phyloP scores from a whole-genome alignment of 108 stramenopile species.

The Licmophora abbreviata region DNA sequence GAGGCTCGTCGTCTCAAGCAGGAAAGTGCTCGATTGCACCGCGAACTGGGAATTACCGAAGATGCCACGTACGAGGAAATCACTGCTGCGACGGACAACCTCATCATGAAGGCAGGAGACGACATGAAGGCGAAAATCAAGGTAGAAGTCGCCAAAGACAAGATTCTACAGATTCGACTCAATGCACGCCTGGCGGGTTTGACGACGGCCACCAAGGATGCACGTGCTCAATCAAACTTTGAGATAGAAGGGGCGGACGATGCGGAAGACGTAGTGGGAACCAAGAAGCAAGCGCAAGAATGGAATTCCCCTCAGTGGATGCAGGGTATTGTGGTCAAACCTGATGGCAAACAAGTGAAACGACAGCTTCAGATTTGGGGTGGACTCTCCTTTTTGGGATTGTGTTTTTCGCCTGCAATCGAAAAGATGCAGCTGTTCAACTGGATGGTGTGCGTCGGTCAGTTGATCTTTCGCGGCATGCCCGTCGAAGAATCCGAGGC shows the following conservation, averaged over 20 bases:
- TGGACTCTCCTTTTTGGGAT: constrained; percentile 42
- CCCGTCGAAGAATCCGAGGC: constrained; percentile 35
- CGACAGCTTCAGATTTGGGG: constrained; percentile 62
- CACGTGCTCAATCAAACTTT: constrained; percentile 33
- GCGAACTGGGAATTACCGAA: constrained; percentile 74
- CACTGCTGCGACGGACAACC: constrained; percentile 43
- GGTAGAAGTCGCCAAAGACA: constrained; percentile 75
- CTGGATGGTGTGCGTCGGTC: constrained; percentile 66
- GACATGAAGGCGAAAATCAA: constrained; percentile 68
- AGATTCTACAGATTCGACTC: constrained; percentile 77
- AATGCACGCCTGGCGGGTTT: constrained; percentile 64
- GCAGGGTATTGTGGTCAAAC: constrained; percentile 61
- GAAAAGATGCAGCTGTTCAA: constrained; percentile 55
- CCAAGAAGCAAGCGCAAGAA: constrained; percentile 17
- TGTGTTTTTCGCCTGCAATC: constrained; percentile 49
- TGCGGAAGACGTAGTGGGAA: constrained; percentile 7
- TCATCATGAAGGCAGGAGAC: constrained; percentile 38
- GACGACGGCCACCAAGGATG: constrained; percentile 37
- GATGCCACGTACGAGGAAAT: constrained; percentile 84
- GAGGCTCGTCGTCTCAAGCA: constrained; percentile 39
- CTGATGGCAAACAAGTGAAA: constrained; percentile 53
- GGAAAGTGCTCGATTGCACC: constrained; percentile 61
- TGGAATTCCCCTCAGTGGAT: constrained; percentile 38
- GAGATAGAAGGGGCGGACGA: constrained; percentile 41
- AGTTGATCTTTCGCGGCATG: constrained; percentile 76